Base-by-base conservation (phyloP, 1,139 yeast species). In the Diutina siamensis region DNA sequence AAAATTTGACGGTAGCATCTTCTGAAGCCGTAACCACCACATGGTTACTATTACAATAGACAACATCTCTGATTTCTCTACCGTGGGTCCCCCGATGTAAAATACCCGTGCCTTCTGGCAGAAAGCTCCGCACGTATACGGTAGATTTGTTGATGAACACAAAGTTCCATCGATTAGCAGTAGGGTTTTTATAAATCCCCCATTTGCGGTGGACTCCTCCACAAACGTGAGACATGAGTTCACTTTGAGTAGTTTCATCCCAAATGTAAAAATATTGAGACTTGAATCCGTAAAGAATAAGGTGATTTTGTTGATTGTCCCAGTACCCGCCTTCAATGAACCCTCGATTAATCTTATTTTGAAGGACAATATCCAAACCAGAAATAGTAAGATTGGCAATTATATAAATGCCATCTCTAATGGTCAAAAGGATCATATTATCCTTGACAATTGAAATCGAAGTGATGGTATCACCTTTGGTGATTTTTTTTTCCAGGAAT, bases 131-230 rank as follows among this genome's bases (percentile, higher is more conserved):
- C 10, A 17, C 17, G 17, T n/a, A 44, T 1, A 44, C 34, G 19
- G 31, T 22, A 13, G 68, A 51, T 35, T 83, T 78, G 57, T 81
- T 78, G 19, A 83, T 76, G 54, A 78, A 85, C 56, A 64, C 53
- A 71, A 74, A 53, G 56, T 63, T 60, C 50, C 53, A 61, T 27
- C 51, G 53, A 35, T 50, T 45, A 22, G 68, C 19, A 4, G 9
- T 1, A 25, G 19, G 12, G 7, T 9, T 3, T 7, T 22, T 38
- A 18, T 25, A 25, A 1, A 38, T 25, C 8, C 32, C 8, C 96
- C 97, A 92, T 50, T 78, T 76, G 51, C 97, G 70, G 57, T 89
- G 97, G 2, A 92, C 77, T 1, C 97, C 97, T 20, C 97, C 97
- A 60, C 97, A 92, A n/a, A 72, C 62, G 51, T 80, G 86, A 50